Evolutionary conservation across 768 basidiomycete species (phyloP), one percentile per base, ranked within the genome.

Genomic region (Trichaptum fuscoviolaceum): DNA sequence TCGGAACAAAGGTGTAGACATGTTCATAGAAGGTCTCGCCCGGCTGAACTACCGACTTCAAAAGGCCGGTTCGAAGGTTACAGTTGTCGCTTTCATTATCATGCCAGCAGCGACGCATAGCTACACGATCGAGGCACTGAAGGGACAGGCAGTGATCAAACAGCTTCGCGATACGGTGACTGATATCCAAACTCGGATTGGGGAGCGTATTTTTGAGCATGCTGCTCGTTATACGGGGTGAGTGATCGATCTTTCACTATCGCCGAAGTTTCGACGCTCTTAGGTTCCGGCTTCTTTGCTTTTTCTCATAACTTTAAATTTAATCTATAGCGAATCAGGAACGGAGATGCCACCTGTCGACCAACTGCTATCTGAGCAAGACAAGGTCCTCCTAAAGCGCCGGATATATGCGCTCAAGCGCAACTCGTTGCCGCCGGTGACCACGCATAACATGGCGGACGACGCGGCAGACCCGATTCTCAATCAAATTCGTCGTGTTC

Each of bases 371-470:
- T 93, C 94, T 0, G 86, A 89, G 35, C 95, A 97, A 76, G 97
- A 99, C 79, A 93, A 93, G 75, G 89, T 99, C 20, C 82, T 95
- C 20, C 84, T 99, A 71, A 99, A 99, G 79, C 89, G 97, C 4
- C 90, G 97, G 66, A 96, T 96, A 68, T 96, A 97, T 74, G 97
- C 97, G 7, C 86, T 99, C 67, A 96, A 95, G 78, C 88, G 97
- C 69, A 93, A 93, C 79, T 88, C 92, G 12, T 86, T 95, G n/a
- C 97, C 97, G 0, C 93, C 97, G 0, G 85, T 99, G 58, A 91
- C 90, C n/a, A 99, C 97, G 18, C 97, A 99, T 81, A 99, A 99
- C 79, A 99, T 99, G 97, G 87, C 84, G 25, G 96, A 99, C 74
- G 96, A 99, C 75, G 80, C 85, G 35, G 89, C 78, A 71, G 97